Evolutionary conservation across 371 early-diverging fungal species (phyloP).

Genomic region (Thermomucor indicae-seudaticae): DNA sequence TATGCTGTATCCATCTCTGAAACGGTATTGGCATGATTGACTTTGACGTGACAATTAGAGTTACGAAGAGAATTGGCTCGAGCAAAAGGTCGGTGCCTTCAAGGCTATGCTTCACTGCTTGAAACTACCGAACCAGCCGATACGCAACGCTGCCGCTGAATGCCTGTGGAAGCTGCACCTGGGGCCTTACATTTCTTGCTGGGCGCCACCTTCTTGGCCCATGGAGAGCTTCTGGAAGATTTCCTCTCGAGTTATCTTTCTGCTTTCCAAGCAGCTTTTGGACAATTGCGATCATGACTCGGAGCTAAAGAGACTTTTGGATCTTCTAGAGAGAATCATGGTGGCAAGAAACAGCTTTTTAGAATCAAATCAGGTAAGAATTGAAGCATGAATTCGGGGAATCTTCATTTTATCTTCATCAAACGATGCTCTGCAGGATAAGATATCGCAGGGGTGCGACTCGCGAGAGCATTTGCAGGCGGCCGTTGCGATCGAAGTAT

Average conservation of each 20-base stretch:
- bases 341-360: constrained; percentile 61
- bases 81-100: constrained; percentile 58
- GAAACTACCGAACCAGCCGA: constrained; percentile 46
- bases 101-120: constrained; percentile 52
- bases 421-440: no score
- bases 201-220: constrained; percentile 49
- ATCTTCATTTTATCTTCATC: no score
- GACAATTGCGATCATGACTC: constrained; percentile 50
- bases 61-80: constrained; percentile 20
- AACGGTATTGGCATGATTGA: not conserved
- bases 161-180: constrained; percentile 59
- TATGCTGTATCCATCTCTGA: constrained; percentile 7
- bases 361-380: constrained; percentile 18
- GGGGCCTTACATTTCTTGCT: constrained; percentile 42
- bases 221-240: constrained; percentile 63
- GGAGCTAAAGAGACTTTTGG: constrained; percentile 46
- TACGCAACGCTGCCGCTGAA: constrained; percentile 61
- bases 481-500: constrained; percentile 65
- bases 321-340: constrained; percentile 58
- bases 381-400: not conserved
- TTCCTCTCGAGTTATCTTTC: constrained; percentile 40
- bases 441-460: constrained; percentile 43
- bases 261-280: constrained; percentile 40
- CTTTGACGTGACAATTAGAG: constrained; percentile 2
- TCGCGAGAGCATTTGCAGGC: constrained; percentile 63